Conservation (phyloP, 768 basidiomycete genomes). For the Myochromella boudieri region DNA sequence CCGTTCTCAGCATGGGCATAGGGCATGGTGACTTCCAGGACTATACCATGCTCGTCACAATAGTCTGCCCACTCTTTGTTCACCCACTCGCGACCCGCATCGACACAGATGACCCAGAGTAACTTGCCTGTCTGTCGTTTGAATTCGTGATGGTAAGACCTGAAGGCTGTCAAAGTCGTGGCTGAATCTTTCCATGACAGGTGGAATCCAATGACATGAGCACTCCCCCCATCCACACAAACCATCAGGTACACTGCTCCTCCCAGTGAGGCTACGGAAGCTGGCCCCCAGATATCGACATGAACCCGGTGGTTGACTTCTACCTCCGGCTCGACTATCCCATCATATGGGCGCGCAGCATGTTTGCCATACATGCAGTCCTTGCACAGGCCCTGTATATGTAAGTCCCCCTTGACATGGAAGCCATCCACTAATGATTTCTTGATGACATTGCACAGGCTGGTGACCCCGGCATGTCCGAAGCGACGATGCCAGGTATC, state of each 20-base stretch:
- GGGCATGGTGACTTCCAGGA: too few species aligned
- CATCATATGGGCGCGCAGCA: constrained; percentile 20
- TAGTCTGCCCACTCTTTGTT: constrained; percentile 24
- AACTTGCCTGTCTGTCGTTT: constrained; percentile 17
- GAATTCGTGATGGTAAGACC: constrained; percentile 8
- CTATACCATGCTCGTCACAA: constrained; percentile 23
- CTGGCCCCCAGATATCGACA: constrained; percentile 30
- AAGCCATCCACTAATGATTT: constrained; percentile 21
- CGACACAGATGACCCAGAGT: constrained; percentile 12
- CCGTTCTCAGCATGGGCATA: too few species aligned
- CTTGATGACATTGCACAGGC: constrained; percentile 14
- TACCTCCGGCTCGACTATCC: constrained; percentile 10
- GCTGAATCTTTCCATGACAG: constrained; percentile 22
- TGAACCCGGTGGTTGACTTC: too few species aligned
- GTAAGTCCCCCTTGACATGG: constrained; percentile 6
- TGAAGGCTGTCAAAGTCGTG: constrained; percentile 14
- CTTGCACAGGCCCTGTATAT: constrained; percentile 16
- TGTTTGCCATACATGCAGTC: too few species aligned
- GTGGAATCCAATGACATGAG: constrained; percentile 16
- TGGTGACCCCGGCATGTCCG: constrained; percentile 15
- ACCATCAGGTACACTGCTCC: constrained; percentile 24
- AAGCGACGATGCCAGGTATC: constrained; percentile 27
- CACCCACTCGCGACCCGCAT: too few species aligned
- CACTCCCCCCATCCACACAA: constrained; percentile 20
- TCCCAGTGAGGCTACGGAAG: constrained; percentile 12